Evolutionary conservation across 2,329 filamentous ascomycete genomes (phyloP), one percentile per base, ranked within the genome.

Genomic region (Tolypocladium amazonense): DNA sequence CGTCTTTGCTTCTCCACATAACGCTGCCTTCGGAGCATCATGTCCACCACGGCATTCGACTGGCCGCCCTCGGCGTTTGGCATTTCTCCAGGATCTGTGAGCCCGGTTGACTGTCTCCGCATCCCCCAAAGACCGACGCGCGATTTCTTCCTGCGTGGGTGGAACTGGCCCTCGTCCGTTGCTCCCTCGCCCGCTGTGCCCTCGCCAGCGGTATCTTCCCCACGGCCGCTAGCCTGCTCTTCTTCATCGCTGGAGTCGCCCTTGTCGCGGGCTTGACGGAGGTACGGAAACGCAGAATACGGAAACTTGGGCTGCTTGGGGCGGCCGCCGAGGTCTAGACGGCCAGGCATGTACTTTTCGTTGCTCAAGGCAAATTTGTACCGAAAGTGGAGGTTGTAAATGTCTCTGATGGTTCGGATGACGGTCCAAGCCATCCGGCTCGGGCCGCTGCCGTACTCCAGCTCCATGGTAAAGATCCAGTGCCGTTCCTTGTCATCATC

Each of bases 381-480:
- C 67, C 95, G 92, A 68, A 92, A 80, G 74, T 99, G 94, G 41
- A 99, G 79, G 67, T 97, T 96, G 66, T 90, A 85, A 66, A 99
- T 96, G 70, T 99, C 94, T 66, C 86, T 82, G 45, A 97, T 83
- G 12, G 90, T 92, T 58, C 94, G 84, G 67, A 91, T 87, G 61
- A 99, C 90, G 23, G 90, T 88, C 94, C 94, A 99, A 70, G 90
- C 90, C 95, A 99, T 97, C 60, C 94, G 84, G 59, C 93, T 97
- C 59, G 94, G 85, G 0, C 94, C 95, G 70, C 90, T 97, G 18
- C 94, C 94, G 71, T 99, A 99, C 71, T 99, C 94, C 20, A 99
- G 79, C 66, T 96, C 91, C 59, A 99, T 92, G 53, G 88, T 88
- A 72, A 97, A 96, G 11, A 94, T 82, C 68, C 90, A 86, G 73